phyloP scores from a whole-genome alignment of 2,329 filamentous ascomycete genomes.

The Penicillium sp. region DNA sequence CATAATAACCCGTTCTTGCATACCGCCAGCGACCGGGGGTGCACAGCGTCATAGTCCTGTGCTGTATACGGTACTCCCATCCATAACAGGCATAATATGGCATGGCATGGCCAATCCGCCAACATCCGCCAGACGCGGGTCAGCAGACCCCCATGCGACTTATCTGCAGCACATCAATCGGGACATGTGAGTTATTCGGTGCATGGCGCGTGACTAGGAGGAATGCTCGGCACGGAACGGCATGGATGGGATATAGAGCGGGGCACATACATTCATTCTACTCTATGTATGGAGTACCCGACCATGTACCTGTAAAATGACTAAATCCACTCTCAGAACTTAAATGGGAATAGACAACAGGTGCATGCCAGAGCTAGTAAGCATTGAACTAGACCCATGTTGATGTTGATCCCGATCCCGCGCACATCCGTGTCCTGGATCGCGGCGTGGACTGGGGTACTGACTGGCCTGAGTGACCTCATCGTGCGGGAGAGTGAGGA shows the following conservation, averaged over 20 bases:
- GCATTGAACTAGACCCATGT: no score
- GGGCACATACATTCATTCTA: background rate
- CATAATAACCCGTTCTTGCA: background rate
- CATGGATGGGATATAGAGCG: background rate
- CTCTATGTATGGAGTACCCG: background rate
- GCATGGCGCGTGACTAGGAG: slow-evolving; percentile 3
- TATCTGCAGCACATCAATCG: background rate
- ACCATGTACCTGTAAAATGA: background rate
- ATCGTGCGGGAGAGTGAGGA: background rate
- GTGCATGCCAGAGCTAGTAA: background rate
- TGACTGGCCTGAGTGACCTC: background rate
- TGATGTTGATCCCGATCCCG: background rate
- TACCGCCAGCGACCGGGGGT: background rate
- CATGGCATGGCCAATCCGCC: background rate
- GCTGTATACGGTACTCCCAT: background rate
- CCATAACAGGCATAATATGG: background rate
- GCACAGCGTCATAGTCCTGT: background rate
- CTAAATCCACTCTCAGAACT: background rate
- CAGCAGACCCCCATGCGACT: slow-evolving; percentile 4
- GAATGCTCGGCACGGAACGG: slow-evolving; percentile 6
- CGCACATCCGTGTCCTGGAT: background rate
- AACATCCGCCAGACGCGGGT: slow-evolving; percentile 4
- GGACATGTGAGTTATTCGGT: background rate
- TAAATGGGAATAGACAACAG: background rate
- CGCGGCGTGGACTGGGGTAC: background rate